A percentile compares a stretch with the other conserved stretches of the same genome.
These are phyloP conservation scores for Penicillium crustosum DNA, from an alignment of 2,329 filamentous ascomycete species.

Conservation along the genomic window DNA sequence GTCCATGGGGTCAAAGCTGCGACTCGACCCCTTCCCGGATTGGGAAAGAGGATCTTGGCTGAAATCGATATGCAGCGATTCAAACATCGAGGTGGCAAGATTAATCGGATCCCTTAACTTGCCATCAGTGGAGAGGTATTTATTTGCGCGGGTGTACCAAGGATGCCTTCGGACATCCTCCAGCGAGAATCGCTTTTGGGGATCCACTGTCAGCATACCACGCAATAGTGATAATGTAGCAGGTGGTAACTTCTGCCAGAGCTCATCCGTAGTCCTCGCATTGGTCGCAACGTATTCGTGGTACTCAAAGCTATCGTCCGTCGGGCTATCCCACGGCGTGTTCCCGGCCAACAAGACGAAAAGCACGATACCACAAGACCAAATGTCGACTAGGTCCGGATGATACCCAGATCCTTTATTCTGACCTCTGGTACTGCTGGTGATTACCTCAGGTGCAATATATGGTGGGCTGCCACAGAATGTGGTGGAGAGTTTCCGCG, in stretches of 20 bases:
- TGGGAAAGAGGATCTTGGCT: constrained; percentile 62
- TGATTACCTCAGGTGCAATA: constrained; percentile 87
- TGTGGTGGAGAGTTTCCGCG: constrained; percentile 77
- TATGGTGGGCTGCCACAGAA: constrained; percentile 96
- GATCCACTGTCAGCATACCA: constrained; percentile 87
- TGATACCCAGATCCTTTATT: constrained; percentile 48
- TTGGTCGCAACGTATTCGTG: constrained; percentile 78
- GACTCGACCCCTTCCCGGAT: constrained; percentile 37
- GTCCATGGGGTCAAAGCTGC: constrained; percentile 63
- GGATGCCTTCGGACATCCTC: constrained; percentile 84
- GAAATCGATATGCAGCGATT: constrained; percentile 86
- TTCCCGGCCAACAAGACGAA: constrained; percentile 95
- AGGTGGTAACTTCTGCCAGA: constrained; percentile 77
- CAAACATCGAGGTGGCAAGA: constrained; percentile 92
- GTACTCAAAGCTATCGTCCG: constrained; percentile 82
- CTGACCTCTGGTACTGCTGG: constrained; percentile 53
- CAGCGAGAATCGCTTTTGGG: constrained; percentile 75
- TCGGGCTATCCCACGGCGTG: constrained; percentile 96
- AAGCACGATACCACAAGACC: constrained; percentile 97
- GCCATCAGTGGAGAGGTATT: constrained; percentile 71
- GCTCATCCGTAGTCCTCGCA: constrained; percentile 77
- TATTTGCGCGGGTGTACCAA: constrained; percentile 87
- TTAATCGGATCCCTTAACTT: constrained; percentile 74
- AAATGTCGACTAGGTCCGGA: constrained; percentile 84
- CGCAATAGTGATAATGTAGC: constrained; percentile 78